Base-by-base conservation (phyloP, 257 asterid genomes). In the Misopates orontium region DNA sequence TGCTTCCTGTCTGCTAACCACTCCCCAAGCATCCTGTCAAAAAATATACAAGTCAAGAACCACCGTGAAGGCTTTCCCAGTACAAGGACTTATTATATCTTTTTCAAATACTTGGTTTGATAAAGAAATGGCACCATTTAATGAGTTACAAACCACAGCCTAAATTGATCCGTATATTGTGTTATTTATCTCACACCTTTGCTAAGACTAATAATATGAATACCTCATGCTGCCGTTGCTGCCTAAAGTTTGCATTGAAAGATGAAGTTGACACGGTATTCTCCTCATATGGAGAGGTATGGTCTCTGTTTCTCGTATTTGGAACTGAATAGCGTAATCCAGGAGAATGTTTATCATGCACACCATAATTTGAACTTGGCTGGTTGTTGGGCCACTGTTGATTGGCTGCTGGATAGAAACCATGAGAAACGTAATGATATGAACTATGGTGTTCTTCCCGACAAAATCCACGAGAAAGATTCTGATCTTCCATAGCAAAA, bases 381-480 rank as follows among this genome's bases (percentile, higher is more conserved):
- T 68, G 83, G 67, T 77, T 73, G 73, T 73, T 72, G 75, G 50
- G 59, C 79, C 79, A 77, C 36, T 76, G 79, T 52, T 72, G 87
- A 70, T 78, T 71, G 68, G 66, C 56, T 19, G 85, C 56, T 12
- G 87, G 80, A 71, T 86, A 58, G 73, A 62, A 67, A 41, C 82
- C 78, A 8, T 67, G 91, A 71, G 86, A 77, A 58, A 71, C 39
- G 76, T 83, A 76, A 61, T 69, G 82, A 63, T 70, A 78, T 20
- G 90, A 78, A 77, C 84, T 72, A 44, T 65, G 83, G 54, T 75
- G 89, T 74, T 83, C 86, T 75, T 80, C 89, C 69, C 71, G 73
- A 71, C 73, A 74, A 75, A 73, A 66, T 50, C 77, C 69, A 65
- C 18, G 74, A 56, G 85, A 73, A 41, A 20, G 64, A 70, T 71